Percentiles rank a stretch among this genome's conserved stretches.
phyloP scores from a whole-genome alignment of 169 alveolate genomes.

The Plasmodium billcollinsi region DNA sequence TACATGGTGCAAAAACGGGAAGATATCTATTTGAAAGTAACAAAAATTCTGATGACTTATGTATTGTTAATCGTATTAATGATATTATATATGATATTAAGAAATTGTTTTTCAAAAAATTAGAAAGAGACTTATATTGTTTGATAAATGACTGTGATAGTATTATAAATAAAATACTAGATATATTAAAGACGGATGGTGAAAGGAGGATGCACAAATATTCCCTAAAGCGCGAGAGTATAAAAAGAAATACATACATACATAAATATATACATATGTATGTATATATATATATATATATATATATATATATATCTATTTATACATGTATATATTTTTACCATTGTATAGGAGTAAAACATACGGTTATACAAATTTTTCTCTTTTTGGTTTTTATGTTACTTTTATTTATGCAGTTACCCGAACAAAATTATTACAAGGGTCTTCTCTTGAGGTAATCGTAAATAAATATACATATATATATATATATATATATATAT shows the following conservation, averaged over 20 bases:
- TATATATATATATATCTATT: too few species aligned
- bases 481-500: not conserved
- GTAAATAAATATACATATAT: not conserved
- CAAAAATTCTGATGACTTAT: conserved; percentile 18
- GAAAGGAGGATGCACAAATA: conserved; percentile 50
- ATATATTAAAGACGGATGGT: conserved; percentile 48
- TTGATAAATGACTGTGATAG: conserved; percentile 40
- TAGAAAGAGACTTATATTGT: conserved; percentile 61
- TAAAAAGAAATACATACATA: not conserved
- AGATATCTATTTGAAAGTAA: conserved; percentile 50
- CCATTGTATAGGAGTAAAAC: conserved; percentile 29
- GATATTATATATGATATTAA: conserved; percentile 61
- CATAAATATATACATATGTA: too few species aligned
- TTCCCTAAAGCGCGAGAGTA: conserved; percentile 45
- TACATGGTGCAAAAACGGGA: conserved; percentile 79
- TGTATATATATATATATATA: not conserved
- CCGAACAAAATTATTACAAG: conserved; percentile 42
- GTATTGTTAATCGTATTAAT: conserved; percentile 55
- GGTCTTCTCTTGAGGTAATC: conserved; percentile 17
- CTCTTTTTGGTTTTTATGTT: conserved; percentile 8
- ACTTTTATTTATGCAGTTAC: conserved; percentile 31
- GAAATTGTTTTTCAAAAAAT: conserved; percentile 47
- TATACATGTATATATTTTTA: not conserved
- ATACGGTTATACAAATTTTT: conserved; percentile 44
- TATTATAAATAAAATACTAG: conserved; percentile 40